Percentiles rank a stretch among this genome's conserved stretches.
These are phyloP conservation scores for Medicago truncatula DNA, from an alignment of 306 rosid species.

Conservation along the genomic window DNA sequence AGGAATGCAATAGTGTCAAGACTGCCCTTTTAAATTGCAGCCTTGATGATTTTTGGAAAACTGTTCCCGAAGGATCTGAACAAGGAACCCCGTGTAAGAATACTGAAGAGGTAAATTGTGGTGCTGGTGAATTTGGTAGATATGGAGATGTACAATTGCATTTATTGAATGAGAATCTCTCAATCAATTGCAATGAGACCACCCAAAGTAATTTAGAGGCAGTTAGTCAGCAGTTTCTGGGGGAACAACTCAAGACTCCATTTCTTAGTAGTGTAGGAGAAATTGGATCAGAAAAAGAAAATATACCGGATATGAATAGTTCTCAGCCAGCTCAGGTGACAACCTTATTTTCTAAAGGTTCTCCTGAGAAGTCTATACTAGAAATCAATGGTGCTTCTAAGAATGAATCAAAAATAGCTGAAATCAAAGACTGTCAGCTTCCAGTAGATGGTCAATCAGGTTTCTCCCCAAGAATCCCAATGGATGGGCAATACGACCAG, in stretches of 20 bases:
- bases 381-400: slow-evolving; percentile 32
- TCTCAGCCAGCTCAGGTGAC: slow-evolving; percentile 32
- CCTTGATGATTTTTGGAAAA: slow-evolving; percentile 38
- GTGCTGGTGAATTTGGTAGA: slow-evolving; percentile 34
- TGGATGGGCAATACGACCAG: slow-evolving; percentile 38
- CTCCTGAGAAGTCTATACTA: slow-evolving; percentile 34
- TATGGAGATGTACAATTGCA: slow-evolving; percentile 46
- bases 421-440: slow-evolving; percentile 42
- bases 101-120: slow-evolving; percentile 45
- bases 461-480: slow-evolving; percentile 21
- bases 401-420: slow-evolving; percentile 33
- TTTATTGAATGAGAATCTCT: slow-evolving; percentile 32
- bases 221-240: slow-evolving; percentile 43
- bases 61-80: slow-evolving; percentile 34
- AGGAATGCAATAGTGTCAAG: slow-evolving; percentile 36
- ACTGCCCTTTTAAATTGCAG: slow-evolving; percentile 42
- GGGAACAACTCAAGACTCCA: slow-evolving; percentile 38
- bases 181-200: slow-evolving; percentile 42
- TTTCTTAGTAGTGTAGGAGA: slow-evolving; percentile 31
- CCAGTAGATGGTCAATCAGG: slow-evolving; percentile 38
- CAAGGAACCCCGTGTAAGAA: slow-evolving; percentile 29
- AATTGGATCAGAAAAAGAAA: slow-evolving; percentile 30
- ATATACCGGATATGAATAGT: slow-evolving; percentile 29
- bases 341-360: slow-evolving; percentile 33
- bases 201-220: slow-evolving; percentile 41